A percentile compares a stretch with the other conserved stretches of the same genome.
Evolutionary conservation across 768 basidiomycete genomes (phyloP).

Genomic region (Auriscalpium microsporum): DNA sequence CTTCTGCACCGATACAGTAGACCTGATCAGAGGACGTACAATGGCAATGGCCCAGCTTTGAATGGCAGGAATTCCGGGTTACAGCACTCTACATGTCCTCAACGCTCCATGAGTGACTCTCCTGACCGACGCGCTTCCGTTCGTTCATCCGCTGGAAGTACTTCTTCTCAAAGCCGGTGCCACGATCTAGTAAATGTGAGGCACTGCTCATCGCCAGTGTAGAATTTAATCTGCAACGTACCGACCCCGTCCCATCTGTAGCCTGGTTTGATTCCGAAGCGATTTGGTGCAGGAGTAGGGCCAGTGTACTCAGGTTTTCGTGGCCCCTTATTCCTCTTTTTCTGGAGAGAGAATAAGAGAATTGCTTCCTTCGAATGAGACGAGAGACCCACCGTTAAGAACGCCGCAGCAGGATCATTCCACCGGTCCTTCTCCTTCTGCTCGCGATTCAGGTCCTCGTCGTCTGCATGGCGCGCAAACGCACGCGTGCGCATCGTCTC

Average conservation of each 20-base stretch:
- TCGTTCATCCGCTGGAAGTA: conserved; percentile 80
- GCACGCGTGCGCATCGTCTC: conserved; percentile 57
- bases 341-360: conserved; percentile 33
- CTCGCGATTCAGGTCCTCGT: conserved; percentile 79
- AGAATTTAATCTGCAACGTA: conserved; percentile 29
- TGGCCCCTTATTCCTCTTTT: conserved; percentile 67
- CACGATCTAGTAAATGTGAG: conserved; percentile 49
- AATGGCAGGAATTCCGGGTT: no score
- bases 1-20: no score
- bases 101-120: conserved; percentile 79
- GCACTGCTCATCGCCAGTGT: no score
- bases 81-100: conserved; percentile 73
- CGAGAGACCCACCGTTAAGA: conserved; percentile 62
- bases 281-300: conserved; percentile 86
- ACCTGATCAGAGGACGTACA: no score
- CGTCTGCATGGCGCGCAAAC: conserved; percentile 77
- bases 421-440: conserved; percentile 74
- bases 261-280: conserved; percentile 91
- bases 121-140: conserved; percentile 55
- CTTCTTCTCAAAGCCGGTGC: conserved; percentile 93
- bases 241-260: conserved; percentile 99
- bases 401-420: conserved; percentile 97
- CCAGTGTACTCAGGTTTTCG: conserved; percentile 80
- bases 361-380: not conserved
- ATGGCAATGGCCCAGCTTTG: no score